Conservation (phyloP, 1,284 basidiomycete genomes). For the Austroboletus niveus region DNA sequence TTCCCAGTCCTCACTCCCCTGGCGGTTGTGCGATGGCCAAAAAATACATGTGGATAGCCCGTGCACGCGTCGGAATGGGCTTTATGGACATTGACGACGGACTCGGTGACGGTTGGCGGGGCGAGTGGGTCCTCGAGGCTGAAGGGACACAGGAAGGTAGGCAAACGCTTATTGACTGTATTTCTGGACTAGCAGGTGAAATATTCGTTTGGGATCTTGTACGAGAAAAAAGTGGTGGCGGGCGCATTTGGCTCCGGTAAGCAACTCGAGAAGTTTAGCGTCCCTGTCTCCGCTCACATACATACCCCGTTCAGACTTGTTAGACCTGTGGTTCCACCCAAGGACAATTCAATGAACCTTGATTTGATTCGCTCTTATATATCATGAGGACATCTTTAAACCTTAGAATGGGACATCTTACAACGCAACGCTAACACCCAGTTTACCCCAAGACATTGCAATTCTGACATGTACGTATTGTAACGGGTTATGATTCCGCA, state of each 20-base stretch:
- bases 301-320: slow-evolving; percentile 16
- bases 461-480: slow-evolving; percentile 13
- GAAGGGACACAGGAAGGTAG: slow-evolving; percentile 71
- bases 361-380: slow-evolving; percentile 20
- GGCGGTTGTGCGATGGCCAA: slow-evolving; percentile 54
- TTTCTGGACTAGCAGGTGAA: slow-evolving; percentile 39
- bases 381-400: slow-evolving; percentile 18
- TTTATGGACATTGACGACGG: slow-evolving; percentile 36
- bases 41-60: slow-evolving; percentile 61
- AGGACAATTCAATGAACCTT: slow-evolving; percentile 23
- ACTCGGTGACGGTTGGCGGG: slow-evolving; percentile 66
- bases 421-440: slow-evolving; percentile 2
- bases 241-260: slow-evolving; percentile 65
- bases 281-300: not conserved
- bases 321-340: slow-evolving; percentile 19
- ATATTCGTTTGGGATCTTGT: slow-evolving; percentile 56
- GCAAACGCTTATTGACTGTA: slow-evolving; percentile 52
- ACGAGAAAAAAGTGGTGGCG: slow-evolving; percentile 56
- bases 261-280: slow-evolving; percentile 15
- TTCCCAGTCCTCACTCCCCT: slow-evolving; percentile 57
- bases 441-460: slow-evolving; percentile 16
- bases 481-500: slow-evolving; percentile 3
- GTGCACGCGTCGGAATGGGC: slow-evolving; percentile 42
- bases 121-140: slow-evolving; percentile 73
- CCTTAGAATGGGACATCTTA: slow-evolving; percentile 19